A percentile compares a stretch with the other conserved stretches of the same genome.
phyloP scores from a whole-genome alignment of 352 stramenopile species.

The Blastocystis sp. region DNA sequence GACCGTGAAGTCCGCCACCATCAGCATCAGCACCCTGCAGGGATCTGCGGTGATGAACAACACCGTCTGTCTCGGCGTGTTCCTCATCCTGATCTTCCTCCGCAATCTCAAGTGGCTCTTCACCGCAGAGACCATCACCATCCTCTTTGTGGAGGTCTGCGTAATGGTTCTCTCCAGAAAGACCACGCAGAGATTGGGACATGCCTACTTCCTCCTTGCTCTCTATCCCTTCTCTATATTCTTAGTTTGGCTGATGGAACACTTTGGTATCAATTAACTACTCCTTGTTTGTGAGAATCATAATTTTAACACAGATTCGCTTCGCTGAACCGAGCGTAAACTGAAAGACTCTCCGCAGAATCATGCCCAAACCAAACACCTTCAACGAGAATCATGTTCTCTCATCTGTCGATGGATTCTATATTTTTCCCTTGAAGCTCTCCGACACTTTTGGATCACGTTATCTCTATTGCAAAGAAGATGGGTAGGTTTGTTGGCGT shows the following conservation, averaged over 20 bases:
- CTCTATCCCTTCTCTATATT: conserved; percentile 87
- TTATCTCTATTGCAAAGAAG: conserved; percentile 20
- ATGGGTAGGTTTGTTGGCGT: neutral
- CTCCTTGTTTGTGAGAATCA: too few relatives aligned
- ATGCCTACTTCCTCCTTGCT: conserved; percentile 75
- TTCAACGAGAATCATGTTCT: neutral
- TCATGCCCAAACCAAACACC: neutral
- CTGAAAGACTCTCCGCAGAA: neutral
- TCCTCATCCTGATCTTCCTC: conserved; percentile 87
- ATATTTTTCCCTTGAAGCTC: neutral
- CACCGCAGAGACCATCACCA: conserved; percentile 89
- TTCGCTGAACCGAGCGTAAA: too few relatives aligned
- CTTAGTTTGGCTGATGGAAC: conserved; percentile 84
- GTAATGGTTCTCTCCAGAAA: conserved; percentile 72
- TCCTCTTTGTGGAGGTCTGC: conserved; percentile 86
- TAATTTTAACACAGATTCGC: too few relatives aligned
- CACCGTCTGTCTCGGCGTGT: conserved; percentile 96
- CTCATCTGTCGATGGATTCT: conserved; percentile 18
- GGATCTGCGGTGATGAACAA: conserved; percentile 97
- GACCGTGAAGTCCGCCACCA: conserved; percentile 68
- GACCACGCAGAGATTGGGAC: conserved; percentile 78
- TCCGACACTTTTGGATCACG: neutral
- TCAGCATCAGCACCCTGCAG: conserved; percentile 70
- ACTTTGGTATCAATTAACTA: conserved; percentile 78
- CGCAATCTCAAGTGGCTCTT: conserved; percentile 89